Evolutionary conservation across 2,329 filamentous ascomycete genomes (phyloP).

Genomic region (Elsinoe perseae): DNA sequence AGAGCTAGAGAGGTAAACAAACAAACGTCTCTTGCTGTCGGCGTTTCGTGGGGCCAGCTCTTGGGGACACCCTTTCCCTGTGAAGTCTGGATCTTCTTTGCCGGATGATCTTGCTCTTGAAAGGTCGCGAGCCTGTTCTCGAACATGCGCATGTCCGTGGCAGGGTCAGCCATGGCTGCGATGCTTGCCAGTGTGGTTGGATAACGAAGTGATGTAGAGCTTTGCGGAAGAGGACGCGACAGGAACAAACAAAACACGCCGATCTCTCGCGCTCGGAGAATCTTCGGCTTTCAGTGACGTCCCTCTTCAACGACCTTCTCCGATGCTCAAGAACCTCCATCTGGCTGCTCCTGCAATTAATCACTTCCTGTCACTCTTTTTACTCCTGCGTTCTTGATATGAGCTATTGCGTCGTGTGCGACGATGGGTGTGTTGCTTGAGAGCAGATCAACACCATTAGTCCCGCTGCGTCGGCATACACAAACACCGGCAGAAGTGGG

Average conservation of each 20-base stretch:
- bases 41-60: slow-evolving; percentile 71
- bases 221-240: slow-evolving; percentile 11
- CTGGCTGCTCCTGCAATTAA: neutral
- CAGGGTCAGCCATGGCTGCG: slow-evolving; percentile 32
- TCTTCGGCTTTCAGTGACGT: slow-evolving; percentile 10
- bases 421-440: slow-evolving; percentile 14
- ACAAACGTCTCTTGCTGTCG: slow-evolving; percentile 57
- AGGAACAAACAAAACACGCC: slow-evolving; percentile 16
- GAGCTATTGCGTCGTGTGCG: neutral
- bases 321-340: neutral
- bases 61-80: slow-evolving; percentile 52
- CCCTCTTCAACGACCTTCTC: neutral
- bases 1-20: neutral
- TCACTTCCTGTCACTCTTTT: slow-evolving; percentile 14
- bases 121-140: slow-evolving; percentile 78
- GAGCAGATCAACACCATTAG: neutral
- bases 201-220: slow-evolving; percentile 12
- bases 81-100: slow-evolving; percentile 63
- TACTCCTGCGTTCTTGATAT: slow-evolving; percentile 9
- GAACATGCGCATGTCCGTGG: slow-evolving; percentile 50
- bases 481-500: slow-evolving; percentile 1
- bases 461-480: neutral
- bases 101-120: slow-evolving; percentile 52
- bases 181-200: slow-evolving; percentile 2
- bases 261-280: slow-evolving; percentile 11